Evolutionary conservation across 495 filamentous ascomycete genomes (phyloP).

Genomic region (Hapsidospora chrysogenum): DNA sequence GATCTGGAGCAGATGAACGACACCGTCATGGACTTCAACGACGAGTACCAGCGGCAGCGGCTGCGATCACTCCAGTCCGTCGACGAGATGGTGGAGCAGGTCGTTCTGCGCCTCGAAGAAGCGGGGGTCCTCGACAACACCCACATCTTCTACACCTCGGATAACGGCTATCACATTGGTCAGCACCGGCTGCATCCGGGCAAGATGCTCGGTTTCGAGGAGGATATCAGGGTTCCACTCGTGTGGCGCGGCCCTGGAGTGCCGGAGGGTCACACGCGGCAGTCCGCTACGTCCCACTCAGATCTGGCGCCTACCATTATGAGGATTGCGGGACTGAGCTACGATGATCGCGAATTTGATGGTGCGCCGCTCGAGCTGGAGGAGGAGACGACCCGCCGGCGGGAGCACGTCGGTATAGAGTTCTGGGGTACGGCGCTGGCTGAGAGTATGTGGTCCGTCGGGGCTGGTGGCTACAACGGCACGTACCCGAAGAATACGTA

Average conservation of each 20-base stretch:
- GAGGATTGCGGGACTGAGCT: conserved; percentile 24
- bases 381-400: conserved; percentile 15
- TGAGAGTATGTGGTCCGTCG: not conserved
- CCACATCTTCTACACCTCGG: conserved; percentile 54
- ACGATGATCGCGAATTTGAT: not conserved
- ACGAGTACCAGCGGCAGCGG: conserved; percentile 49
- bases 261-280: conserved; percentile 20
- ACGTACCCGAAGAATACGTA: conserved; percentile 40
- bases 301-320: conserved; percentile 55
- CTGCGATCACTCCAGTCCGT: conserved; percentile 48
- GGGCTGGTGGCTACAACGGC: conserved; percentile 5
- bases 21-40: conserved; percentile 43
- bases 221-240: conserved; percentile 58
- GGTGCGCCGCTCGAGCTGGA: conserved; percentile 7
- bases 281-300: conserved; percentile 49
- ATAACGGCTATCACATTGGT: conserved; percentile 63
- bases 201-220: conserved; percentile 55
- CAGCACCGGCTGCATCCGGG: conserved; percentile 58
- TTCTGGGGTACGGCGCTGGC: conserved; percentile 36
- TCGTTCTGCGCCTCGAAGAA: conserved; percentile 34
- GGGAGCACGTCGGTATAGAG: conserved; percentile 52
- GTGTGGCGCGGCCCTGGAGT: conserved; percentile 45
- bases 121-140: conserved; percentile 44
- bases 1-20: conserved; percentile 32
- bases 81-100: conserved; percentile 48